Evolutionary conservation across 2,329 filamentous ascomycete species (phyloP).

Genomic region (Aspergillus alliaceus): DNA sequence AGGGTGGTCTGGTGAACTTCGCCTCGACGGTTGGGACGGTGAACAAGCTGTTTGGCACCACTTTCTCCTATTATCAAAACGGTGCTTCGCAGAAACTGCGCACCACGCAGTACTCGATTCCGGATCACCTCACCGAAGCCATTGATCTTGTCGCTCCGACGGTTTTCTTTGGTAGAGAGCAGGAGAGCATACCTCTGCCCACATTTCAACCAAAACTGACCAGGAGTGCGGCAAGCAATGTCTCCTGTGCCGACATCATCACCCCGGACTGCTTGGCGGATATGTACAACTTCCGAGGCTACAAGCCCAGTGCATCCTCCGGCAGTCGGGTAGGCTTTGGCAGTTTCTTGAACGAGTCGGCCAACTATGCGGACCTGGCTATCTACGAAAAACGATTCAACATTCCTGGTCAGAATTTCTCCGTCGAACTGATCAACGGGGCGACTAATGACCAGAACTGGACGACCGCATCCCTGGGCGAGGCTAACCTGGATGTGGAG

Average conservation of each 20-base stretch:
- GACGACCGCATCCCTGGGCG: constrained; percentile 43
- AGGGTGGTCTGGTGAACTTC: constrained; percentile 47
- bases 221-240: constrained; percentile 12
- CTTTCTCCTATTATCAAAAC: constrained; percentile 48
- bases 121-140: neutral
- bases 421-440: constrained; percentile 39
- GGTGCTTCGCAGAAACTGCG: constrained; percentile 7
- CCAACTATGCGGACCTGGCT: constrained; percentile 49
- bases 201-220: neutral
- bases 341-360: constrained; percentile 54
- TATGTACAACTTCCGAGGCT: constrained; percentile 51
- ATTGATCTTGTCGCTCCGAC: neutral
- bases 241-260: constrained; percentile 31
- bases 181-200: neutral
- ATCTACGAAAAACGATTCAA: constrained; percentile 41
- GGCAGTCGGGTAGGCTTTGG: constrained; percentile 54
- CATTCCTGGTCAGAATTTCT: constrained; percentile 40
- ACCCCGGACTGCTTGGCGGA: constrained; percentile 51
- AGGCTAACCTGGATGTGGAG: constrained; percentile 63
- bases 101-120: neutral
- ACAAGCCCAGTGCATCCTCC: constrained; percentile 44
- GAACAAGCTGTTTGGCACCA: constrained; percentile 49
- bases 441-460: constrained; percentile 42
- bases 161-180: neutral
- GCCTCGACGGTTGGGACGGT: constrained; percentile 42